Evolutionary conservation across 305 asterid genomes (phyloP).

Genomic region (Fraxinus platypoda): DNA sequence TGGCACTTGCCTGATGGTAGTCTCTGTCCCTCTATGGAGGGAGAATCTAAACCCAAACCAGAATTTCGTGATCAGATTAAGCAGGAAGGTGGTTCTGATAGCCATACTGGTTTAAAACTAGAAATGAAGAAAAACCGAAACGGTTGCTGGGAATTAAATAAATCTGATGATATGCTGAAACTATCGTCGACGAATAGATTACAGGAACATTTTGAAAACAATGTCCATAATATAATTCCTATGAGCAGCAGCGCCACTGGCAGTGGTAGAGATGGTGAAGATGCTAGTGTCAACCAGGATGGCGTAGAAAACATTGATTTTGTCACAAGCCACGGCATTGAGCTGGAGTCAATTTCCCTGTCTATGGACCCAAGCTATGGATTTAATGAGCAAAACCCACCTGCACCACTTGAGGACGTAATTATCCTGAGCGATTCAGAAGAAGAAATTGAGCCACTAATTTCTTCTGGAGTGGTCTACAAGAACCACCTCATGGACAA

Average conservation of each 20-base stretch:
- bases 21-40: slow-evolving; percentile 40
- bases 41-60: slow-evolving; percentile 58
- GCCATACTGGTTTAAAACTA: slow-evolving; percentile 61
- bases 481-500: slow-evolving; percentile 37
- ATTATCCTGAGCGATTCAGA: slow-evolving; percentile 92
- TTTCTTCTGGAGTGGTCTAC: slow-evolving; percentile 41
- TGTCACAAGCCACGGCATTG: slow-evolving; percentile 56
- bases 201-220: slow-evolving; percentile 26
- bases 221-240: slow-evolving; percentile 51
- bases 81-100: slow-evolving; percentile 77
- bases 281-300: slow-evolving; percentile 85
- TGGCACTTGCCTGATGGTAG: slow-evolving; percentile 95
- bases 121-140: slow-evolving; percentile 70
- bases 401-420: slow-evolving; percentile 54
- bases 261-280: slow-evolving; percentile 91
- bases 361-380: slow-evolving; percentile 44
- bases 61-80: slow-evolving; percentile 55
- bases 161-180: slow-evolving; percentile 52
- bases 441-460: slow-evolving; percentile 59
- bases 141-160: slow-evolving; percentile 83
- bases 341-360: slow-evolving; percentile 60
- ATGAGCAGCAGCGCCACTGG: slow-evolving; percentile 93
- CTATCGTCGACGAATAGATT: slow-evolving; percentile 48
- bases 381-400: slow-evolving; percentile 35
- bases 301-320: slow-evolving; percentile 60